Evolutionary conservation across 2,329 filamentous ascomycete genomes (phyloP).

Genomic region (Monilinia polystroma): DNA sequence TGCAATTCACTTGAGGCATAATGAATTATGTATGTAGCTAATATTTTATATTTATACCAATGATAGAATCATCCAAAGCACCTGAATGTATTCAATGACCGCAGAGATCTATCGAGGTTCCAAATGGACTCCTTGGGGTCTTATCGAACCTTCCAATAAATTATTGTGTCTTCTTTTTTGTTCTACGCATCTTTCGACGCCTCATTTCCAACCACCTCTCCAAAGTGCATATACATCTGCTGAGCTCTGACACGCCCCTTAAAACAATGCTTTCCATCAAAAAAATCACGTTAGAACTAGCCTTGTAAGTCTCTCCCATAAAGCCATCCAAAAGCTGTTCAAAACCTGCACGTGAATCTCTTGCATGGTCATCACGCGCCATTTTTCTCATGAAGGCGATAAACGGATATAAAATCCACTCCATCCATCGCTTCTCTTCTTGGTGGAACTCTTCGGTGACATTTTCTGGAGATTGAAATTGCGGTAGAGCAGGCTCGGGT

Average conservation of each 20-base stretch:
- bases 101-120: background rate
- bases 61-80: background rate
- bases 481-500: too few relatives aligned
- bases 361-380: background rate
- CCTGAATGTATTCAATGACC: background rate
- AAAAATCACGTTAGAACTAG: background rate
- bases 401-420: constrained; percentile 1
- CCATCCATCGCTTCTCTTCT: background rate
- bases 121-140: background rate
- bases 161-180: background rate
- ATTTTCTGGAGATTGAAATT: background rate
- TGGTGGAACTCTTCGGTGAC: background rate
- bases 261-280: background rate
- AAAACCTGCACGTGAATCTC: background rate
- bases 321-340: background rate
- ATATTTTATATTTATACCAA: background rate
- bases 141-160: background rate
- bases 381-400: background rate
- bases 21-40: background rate
- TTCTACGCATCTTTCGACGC: background rate
- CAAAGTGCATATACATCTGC: background rate
- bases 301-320: background rate
- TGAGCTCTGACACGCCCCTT: background rate
- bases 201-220: background rate
- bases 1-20: background rate